phyloP scores from a whole-genome alignment of 1,139 yeast species.

The Geotrichum histeridarum region DNA sequence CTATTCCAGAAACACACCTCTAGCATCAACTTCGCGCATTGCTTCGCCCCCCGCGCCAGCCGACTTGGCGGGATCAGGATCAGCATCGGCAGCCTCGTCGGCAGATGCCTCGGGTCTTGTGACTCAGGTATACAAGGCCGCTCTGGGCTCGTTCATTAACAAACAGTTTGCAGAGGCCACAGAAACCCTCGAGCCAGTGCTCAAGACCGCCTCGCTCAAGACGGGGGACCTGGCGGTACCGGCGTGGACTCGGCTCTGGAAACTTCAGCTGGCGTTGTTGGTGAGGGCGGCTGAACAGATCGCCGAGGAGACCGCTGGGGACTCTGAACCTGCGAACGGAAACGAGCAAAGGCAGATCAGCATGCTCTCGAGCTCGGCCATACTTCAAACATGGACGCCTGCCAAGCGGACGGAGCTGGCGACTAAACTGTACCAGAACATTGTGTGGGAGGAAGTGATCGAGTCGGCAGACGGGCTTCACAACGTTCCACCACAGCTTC shows the following conservation, averaged over 20 bases:
- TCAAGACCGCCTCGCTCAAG: neutral
- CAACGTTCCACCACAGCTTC: slow-evolving; percentile 12
- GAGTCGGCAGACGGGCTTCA: slow-evolving; percentile 7
- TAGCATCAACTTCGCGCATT: too few species aligned
- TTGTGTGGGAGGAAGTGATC: slow-evolving; percentile 8
- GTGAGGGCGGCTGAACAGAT: slow-evolving; percentile 16
- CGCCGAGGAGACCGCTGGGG: neutral
- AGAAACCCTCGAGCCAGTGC: slow-evolving; percentile 13
- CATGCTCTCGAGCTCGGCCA: slow-evolving; percentile 3
- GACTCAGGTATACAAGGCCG: slow-evolving; percentile 13
- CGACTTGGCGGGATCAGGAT: too few species aligned
- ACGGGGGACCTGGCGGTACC: neutral
- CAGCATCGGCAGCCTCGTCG: neutral
- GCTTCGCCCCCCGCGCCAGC: too few species aligned
- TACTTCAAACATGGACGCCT: slow-evolving; percentile 11
- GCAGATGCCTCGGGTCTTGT: neutral
- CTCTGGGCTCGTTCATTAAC: slow-evolving; percentile 17
- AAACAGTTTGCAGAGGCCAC: slow-evolving; percentile 17
- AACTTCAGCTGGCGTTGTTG: slow-evolving; percentile 16
- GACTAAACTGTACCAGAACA: neutral
- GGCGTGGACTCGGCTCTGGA: slow-evolving; percentile 17
- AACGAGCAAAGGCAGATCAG: neutral
- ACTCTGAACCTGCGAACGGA: neutral
- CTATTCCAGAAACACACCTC: too few species aligned
- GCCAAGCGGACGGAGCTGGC: slow-evolving; percentile 8